Evolutionary conservation across 1,284 basidiomycete genomes (phyloP).

Genomic region (Ceratobasidium sp.): DNA sequence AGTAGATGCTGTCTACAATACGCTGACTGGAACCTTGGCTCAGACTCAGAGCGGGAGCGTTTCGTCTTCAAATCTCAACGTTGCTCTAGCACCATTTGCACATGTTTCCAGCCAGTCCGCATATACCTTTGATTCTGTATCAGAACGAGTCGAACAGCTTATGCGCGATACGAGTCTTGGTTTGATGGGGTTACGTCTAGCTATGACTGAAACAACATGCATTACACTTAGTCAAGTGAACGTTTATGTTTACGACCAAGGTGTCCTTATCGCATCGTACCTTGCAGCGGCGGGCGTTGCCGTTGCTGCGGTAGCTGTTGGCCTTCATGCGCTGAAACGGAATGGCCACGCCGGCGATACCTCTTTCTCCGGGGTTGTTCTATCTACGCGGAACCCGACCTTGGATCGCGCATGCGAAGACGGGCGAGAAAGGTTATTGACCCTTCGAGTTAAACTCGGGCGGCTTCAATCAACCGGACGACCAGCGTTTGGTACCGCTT

Average conservation of each 20-base stretch:
- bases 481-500: slow-evolving; percentile 14
- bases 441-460: slow-evolving; percentile 20
- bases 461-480: neutral
- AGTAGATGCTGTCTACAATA: slow-evolving; percentile 19
- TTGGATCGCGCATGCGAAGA: slow-evolving; percentile 33
- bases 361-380: slow-evolving; percentile 21
- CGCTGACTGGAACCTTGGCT: slow-evolving; percentile 5
- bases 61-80: neutral
- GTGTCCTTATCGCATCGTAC: neutral
- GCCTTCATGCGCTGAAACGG: slow-evolving; percentile 12
- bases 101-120: slow-evolving; percentile 5
- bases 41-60: slow-evolving; percentile 10
- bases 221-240: neutral
- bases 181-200: neutral
- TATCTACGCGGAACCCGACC: slow-evolving; percentile 32
- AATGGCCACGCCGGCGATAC: slow-evolving; percentile 31
- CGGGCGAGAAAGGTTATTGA: slow-evolving; percentile 16
- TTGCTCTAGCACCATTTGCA: slow-evolving; percentile 12
- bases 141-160: slow-evolving; percentile 9
- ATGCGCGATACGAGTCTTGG: slow-evolving; percentile 19
- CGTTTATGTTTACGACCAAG: slow-evolving; percentile 20
- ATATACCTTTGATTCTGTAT: slow-evolving; percentile 4
- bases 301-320: slow-evolving; percentile 1
- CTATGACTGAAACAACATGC: neutral
- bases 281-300: neutral